phyloP scores from a whole-genome alignment of 306 rosid genomes.

The Carpinus viminea region DNA sequence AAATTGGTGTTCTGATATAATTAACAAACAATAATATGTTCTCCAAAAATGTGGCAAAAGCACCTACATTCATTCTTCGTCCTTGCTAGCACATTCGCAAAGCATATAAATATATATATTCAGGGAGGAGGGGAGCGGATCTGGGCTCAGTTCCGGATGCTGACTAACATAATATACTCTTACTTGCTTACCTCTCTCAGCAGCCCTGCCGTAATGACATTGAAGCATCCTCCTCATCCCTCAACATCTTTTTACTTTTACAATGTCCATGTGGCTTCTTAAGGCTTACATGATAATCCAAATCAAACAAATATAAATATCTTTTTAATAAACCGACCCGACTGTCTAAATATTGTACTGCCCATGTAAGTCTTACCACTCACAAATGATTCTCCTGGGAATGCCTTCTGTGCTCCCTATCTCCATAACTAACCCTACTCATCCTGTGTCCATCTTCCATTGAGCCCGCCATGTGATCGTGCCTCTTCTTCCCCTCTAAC shows the following conservation, averaged over 20 bases:
- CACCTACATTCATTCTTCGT: no score
- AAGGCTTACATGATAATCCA: not conserved
- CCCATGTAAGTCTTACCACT: not conserved
- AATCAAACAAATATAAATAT: constrained; percentile 6
- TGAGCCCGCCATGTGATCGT: constrained; percentile 46
- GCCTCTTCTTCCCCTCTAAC: constrained; percentile 60
- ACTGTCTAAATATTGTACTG: not conserved
- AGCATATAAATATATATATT: not conserved
- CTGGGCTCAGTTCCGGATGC: not conserved
- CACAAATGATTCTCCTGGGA: constrained; percentile 68
- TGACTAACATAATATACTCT: not conserved
- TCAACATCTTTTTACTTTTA: no score
- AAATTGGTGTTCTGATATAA: not conserved
- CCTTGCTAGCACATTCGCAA: not conserved
- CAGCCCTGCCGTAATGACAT: not conserved
- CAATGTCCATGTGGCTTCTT: not conserved
- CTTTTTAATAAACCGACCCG: not conserved
- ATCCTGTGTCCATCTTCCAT: constrained; percentile 48
- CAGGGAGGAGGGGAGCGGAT: not conserved
- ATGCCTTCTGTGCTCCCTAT: constrained; percentile 71
- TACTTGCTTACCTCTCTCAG: not conserved
- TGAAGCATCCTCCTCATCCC: not conserved
- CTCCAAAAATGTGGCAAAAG: not conserved
- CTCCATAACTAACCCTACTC: constrained; percentile 50
- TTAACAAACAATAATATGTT: not conserved